Conservation (phyloP, 192 early-diverging fungal species). For the Dissophora globulifera region DNA sequence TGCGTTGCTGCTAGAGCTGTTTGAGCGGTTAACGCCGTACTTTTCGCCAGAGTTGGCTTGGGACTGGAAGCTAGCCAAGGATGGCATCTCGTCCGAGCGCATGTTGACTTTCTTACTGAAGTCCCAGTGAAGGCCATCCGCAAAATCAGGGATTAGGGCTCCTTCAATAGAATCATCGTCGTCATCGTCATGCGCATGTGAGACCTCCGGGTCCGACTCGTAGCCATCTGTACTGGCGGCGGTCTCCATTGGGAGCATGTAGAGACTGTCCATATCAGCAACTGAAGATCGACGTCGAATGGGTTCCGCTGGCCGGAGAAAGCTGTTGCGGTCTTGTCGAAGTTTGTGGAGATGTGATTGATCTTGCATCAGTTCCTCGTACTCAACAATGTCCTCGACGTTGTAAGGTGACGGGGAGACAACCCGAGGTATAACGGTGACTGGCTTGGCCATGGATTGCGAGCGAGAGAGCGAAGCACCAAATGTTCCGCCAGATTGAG, state of each 20-base stretch:
- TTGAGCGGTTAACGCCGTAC: slow-evolving; percentile 26
- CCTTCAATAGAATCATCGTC: not conserved
- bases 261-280: slow-evolving; percentile 41
- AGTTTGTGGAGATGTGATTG: slow-evolving; percentile 21
- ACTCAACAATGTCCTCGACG: slow-evolving; percentile 26
- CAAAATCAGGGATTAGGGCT: slow-evolving; percentile 30
- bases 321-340: slow-evolving; percentile 16
- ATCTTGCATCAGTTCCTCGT: slow-evolving; percentile 47
- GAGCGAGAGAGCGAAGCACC: slow-evolving; percentile 16
- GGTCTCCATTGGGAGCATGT: slow-evolving; percentile 13
- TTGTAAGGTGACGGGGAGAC: not conserved
- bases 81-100: not conserved
- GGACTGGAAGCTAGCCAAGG: slow-evolving; percentile 15
- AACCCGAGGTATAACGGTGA: not conserved
- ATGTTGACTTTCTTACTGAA: slow-evolving; percentile 16
- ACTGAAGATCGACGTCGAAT: slow-evolving; percentile 31
- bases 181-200: slow-evolving; percentile 15
- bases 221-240: slow-evolving; percentile 20
- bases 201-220: slow-evolving; percentile 50
- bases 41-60: not conserved
- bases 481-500: slow-evolving; percentile 3
- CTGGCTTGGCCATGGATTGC: slow-evolving; percentile 19
- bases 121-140: slow-evolving; percentile 43
- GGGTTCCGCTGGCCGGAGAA: slow-evolving; percentile 12
- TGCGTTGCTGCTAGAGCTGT: slow-evolving; percentile 34